phyloP scores from a whole-genome alignment of 352 stramenopile species.

The Globisporangium solare region DNA sequence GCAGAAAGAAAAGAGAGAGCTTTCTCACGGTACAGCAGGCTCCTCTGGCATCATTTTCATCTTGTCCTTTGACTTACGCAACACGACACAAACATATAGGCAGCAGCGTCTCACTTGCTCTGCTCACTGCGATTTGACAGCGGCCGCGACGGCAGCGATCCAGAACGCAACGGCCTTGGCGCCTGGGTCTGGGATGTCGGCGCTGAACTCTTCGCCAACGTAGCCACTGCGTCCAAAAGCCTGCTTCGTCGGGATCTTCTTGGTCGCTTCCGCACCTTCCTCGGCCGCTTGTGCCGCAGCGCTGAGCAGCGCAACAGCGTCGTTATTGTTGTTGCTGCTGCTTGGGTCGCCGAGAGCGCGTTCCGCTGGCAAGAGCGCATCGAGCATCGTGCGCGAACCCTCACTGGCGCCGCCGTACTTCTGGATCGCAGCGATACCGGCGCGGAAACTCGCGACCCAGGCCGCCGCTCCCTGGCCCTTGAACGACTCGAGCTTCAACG shows the following conservation, averaged over 20 bases:
- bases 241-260: conserved; percentile 75
- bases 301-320: conserved; percentile 22
- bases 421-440: conserved; percentile 77
- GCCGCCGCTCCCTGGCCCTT: conserved; percentile 25
- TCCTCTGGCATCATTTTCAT: no score
- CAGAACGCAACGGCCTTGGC: conserved; percentile 91
- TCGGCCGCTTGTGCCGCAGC: conserved; percentile 72
- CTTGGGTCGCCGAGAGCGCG: conserved; percentile 30
- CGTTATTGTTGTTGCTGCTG: conserved; percentile 9
- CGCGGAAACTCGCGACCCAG: conserved; percentile 52
- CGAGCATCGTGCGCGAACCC: conserved; percentile 96
- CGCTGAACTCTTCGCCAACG: conserved; percentile 80
- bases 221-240: conserved; percentile 85
- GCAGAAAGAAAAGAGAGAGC: no score
- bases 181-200: conserved; percentile 91
- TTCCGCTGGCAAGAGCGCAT: conserved; percentile 91
- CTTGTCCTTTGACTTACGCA: not conserved
- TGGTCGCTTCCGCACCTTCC: conserved; percentile 89
- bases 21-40: no score
- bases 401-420: conserved; percentile 92
- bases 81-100: not conserved
- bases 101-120: no score
- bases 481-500: conserved; percentile 43
- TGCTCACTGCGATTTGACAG: conserved; percentile 26
- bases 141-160: conserved; percentile 59